These are phyloP conservation scores for Micractinium sp. DNA, from an alignment of 139 green algal genomes.

Conservation along the genomic window DNA sequence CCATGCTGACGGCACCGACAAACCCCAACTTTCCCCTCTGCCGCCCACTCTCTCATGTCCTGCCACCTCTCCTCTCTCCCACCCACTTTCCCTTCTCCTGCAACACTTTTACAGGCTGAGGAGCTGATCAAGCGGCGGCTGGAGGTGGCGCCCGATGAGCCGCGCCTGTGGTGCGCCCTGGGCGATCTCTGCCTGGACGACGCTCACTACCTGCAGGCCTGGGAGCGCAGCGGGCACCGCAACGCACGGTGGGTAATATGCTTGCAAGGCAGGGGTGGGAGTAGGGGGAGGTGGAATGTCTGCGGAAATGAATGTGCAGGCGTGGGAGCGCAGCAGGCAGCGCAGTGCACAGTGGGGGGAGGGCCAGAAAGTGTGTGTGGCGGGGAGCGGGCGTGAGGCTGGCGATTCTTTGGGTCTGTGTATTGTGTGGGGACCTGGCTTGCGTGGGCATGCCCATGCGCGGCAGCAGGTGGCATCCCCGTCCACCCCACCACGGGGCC, in stretches of 20 bases:
- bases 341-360: too few species aligned
- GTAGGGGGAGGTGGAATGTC: neutral
- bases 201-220: constrained; percentile 78
- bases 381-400: too few species aligned
- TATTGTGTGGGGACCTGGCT: too few species aligned
- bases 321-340: too few species aligned
- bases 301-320: too few species aligned
- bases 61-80: neutral
- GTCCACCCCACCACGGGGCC: too few species aligned
- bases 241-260: constrained; percentile 45
- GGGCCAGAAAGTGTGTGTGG: too few species aligned
- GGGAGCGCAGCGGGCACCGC: constrained; percentile 69
- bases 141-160: constrained; percentile 75
- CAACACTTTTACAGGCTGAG: constrained; percentile 49
- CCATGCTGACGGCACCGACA: neutral
- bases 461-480: too few species aligned
- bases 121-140: constrained; percentile 75
- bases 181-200: constrained; percentile 87
- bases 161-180: constrained; percentile 87
- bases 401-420: too few species aligned
- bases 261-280: neutral
- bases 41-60: neutral
- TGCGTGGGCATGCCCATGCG: too few species aligned
- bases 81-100: neutral
- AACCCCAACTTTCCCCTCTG: neutral